phyloP scores from a whole-genome alignment of 2,329 filamentous ascomycete species.

The Fusarium mundagurra region DNA sequence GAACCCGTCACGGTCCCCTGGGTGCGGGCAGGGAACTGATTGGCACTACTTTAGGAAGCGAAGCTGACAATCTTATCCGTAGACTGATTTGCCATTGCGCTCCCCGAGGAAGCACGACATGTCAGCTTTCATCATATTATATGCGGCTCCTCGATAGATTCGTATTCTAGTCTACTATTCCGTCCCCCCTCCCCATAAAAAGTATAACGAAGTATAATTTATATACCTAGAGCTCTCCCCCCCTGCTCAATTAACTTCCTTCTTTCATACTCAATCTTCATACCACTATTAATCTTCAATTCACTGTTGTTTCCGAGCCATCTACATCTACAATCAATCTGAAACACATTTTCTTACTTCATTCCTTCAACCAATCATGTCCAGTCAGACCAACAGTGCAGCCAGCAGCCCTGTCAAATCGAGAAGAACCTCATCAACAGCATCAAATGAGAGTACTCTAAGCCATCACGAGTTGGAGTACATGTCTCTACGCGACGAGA shows the following conservation, averaged over 20 bases:
- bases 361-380: conserved; percentile 18
- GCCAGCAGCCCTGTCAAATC: conserved; percentile 25
- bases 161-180: neutral
- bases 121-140: conserved; percentile 35
- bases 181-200: conserved; percentile 20
- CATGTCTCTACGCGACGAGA: conserved; percentile 35
- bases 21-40: conserved; percentile 33
- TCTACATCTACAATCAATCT: neutral
- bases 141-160: conserved; percentile 22
- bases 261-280: neutral
- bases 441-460: conserved; percentile 32
- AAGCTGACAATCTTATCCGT: conserved; percentile 40
- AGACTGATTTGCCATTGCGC: conserved; percentile 24
- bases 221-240: conserved; percentile 14
- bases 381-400: conserved; percentile 11
- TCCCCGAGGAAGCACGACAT: conserved; percentile 23
- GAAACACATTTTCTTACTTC: neutral
- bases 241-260: conserved; percentile 8
- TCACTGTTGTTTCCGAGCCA: neutral
- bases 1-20: conserved; percentile 12
- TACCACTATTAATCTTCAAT: conserved; percentile 2
- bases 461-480: conserved; percentile 38
- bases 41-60: conserved; percentile 35
- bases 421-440: conserved; percentile 30
- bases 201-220: conserved; percentile 18